phyloP scores from a whole-genome alignment of 768 basidiomycete genomes.

The Floccularia luteovirens region DNA sequence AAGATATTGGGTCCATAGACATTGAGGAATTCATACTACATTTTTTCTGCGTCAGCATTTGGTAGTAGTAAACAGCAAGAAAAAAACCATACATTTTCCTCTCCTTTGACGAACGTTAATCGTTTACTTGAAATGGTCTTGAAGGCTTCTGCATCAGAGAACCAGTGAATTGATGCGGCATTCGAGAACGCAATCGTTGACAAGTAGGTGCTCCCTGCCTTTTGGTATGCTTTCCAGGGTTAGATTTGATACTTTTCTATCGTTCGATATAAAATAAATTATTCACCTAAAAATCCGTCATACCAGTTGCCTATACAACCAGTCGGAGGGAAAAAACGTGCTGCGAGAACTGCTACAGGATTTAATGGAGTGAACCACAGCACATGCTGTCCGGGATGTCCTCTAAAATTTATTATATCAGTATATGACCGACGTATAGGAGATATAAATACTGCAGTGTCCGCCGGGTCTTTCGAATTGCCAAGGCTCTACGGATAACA shows the following conservation, averaged over 20 bases:
- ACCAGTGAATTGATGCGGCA: background rate
- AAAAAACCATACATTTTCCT: background rate
- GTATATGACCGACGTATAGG: no score
- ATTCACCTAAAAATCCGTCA: background rate
- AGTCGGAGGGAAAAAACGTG: background rate
- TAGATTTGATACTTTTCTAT: background rate
- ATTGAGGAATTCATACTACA: background rate
- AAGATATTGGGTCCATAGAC: background rate
- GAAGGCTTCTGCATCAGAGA: background rate
- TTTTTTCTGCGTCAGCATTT: background rate
- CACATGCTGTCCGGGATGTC: no score
- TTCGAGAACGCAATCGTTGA: background rate
- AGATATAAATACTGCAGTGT: no score
- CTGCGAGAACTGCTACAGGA: no score
- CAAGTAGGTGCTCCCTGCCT: background rate
- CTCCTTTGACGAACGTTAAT: background rate
- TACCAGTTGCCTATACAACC: background rate
- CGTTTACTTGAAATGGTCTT: background rate
- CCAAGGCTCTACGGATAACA: no score
- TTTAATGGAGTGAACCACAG: background rate
- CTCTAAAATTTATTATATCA: no score
- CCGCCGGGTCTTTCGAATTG: no score
- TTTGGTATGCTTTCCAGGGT: background rate
- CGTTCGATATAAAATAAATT: background rate
- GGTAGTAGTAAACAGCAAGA: background rate